Percentiles rank a stretch among this genome's conserved stretches.
phyloP scores from a whole-genome alignment of 1,284 basidiomycete genomes.

The Laetiporus sulphureus region DNA sequence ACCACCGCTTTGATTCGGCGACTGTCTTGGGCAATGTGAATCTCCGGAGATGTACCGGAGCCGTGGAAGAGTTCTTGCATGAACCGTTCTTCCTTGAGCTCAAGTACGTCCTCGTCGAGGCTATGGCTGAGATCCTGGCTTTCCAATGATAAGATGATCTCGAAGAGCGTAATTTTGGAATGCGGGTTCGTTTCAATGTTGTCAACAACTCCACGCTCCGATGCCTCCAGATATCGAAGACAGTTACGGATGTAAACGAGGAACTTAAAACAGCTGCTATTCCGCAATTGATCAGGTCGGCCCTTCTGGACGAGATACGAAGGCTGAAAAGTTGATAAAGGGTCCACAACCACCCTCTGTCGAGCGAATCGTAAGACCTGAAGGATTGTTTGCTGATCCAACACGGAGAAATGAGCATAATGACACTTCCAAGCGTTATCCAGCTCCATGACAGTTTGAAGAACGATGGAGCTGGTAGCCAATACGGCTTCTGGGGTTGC shows the following conservation, averaged over 20 bases:
- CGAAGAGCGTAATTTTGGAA: conserved; percentile 15
- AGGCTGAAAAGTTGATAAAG: conserved; percentile 71
- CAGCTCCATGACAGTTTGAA: conserved; percentile 4
- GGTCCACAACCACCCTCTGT: conserved; percentile 53
- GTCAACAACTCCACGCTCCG: conserved; percentile 19
- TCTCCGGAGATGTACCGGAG: neutral
- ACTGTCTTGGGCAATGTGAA: neutral
- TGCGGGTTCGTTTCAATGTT: conserved; percentile 6
- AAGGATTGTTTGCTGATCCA: conserved; percentile 29
- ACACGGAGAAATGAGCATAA: neutral
- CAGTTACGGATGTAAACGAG: conserved; percentile 65
- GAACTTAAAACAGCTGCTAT: conserved; percentile 60
- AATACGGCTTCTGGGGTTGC: conserved; percentile 14
- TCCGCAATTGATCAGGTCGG: conserved; percentile 55
- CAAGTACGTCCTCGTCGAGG: conserved; percentile 18
- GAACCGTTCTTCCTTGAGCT: conserved; percentile 14
- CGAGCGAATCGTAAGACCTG: conserved; percentile 44
- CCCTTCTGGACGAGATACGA: conserved; percentile 75
- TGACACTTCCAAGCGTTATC: neutral
- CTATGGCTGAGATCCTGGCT: conserved; percentile 18
- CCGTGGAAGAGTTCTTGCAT: conserved; percentile 20
- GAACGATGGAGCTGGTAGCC: conserved; percentile 10
- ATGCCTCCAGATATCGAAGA: conserved; percentile 29
- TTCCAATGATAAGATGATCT: conserved; percentile 20
- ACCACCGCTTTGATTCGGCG: conserved; percentile 2